A percentile compares a stretch with the other conserved stretches of the same genome.
phyloP scores from a whole-genome alignment of 768 basidiomycete genomes.

The Leccinellum albellum region DNA sequence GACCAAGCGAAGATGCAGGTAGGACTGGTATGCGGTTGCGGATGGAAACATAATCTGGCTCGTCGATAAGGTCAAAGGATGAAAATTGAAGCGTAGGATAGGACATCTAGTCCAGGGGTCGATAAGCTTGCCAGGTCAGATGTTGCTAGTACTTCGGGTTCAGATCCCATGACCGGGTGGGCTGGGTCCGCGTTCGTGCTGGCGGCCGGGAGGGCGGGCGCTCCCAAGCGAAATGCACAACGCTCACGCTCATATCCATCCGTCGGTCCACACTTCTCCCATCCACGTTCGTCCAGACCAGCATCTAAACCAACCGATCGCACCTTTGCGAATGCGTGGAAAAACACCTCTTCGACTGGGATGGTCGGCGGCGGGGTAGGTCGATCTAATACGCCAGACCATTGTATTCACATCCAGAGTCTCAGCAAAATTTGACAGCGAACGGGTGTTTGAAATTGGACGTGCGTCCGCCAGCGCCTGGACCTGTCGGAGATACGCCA shows the following conservation, averaged over 20 bases:
- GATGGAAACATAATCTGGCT: constrained; percentile 64
- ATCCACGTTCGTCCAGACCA: constrained; percentile 83
- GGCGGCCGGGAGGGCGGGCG: constrained; percentile 39
- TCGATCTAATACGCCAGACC: constrained; percentile 81
- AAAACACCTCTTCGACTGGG: constrained; percentile 88
- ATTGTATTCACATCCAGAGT: constrained; percentile 88
- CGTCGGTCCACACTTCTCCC: constrained; percentile 90
- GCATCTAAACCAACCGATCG: constrained; percentile 69
- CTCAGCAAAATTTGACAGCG: constrained; percentile 86
- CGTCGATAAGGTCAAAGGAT: constrained; percentile 35
- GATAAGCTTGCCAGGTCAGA: background rate
- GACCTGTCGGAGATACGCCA: constrained; percentile 10
- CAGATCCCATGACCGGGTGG: background rate
- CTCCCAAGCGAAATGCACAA: constrained; percentile 82
- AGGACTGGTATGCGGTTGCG: constrained; percentile 91
- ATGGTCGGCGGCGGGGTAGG: constrained; percentile 73
- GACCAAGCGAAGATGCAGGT: constrained; percentile 88
- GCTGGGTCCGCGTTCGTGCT: background rate
- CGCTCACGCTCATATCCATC: constrained; percentile 94
- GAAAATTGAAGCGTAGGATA: constrained; percentile 5
- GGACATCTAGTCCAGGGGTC: background rate
- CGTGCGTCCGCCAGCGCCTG: constrained; percentile 27
- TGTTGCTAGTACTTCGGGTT: background rate
- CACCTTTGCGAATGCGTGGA: constrained; percentile 73
- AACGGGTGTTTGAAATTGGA: constrained; percentile 72